phyloP scores from a whole-genome alignment of 1,139 yeast species.

The Meyerozyma athensensis region DNA sequence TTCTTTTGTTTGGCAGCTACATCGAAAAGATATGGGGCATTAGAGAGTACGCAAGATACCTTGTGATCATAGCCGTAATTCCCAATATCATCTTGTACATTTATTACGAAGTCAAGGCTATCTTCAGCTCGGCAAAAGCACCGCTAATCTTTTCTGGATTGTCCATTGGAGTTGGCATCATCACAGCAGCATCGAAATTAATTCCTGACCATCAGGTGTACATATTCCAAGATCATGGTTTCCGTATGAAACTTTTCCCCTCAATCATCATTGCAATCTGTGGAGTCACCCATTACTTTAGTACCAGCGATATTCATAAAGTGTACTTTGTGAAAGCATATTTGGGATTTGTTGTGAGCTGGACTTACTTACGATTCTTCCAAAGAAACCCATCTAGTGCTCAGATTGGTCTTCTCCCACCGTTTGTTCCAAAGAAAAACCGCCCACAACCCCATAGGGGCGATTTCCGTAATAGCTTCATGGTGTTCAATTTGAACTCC shows the following conservation, averaged over 20 bases:
- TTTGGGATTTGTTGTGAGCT: constrained; percentile 32
- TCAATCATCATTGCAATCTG: constrained; percentile 22
- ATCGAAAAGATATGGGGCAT: constrained; percentile 38
- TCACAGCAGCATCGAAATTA: constrained; percentile 42
- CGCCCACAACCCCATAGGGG: background rate
- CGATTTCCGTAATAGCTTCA: background rate
- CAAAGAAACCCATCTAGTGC: constrained; percentile 41
- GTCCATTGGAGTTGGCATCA: constrained; percentile 37
- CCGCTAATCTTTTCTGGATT: constrained; percentile 35
- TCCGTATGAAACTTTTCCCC: constrained; percentile 39
- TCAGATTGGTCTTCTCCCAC: constrained; percentile 31
- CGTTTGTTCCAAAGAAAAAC: background rate
- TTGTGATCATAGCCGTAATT: constrained; percentile 18
- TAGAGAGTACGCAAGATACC: constrained; percentile 27
- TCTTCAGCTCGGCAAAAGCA: constrained; percentile 25
- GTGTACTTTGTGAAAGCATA: constrained; percentile 22
- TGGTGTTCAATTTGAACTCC: constrained; percentile 10
- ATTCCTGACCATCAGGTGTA: constrained; percentile 41
- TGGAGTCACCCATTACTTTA: constrained; percentile 17
- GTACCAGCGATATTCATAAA: constrained; percentile 24
- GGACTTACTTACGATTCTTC: constrained; percentile 37
- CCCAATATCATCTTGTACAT: constrained; percentile 33
- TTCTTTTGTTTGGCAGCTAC: constrained; percentile 35
- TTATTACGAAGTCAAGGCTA: constrained; percentile 32
- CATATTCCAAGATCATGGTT: constrained; percentile 30